A percentile compares a stretch with the other conserved stretches of the same genome.
phyloP scores from a whole-genome alignment of 1,284 basidiomycete genomes.

The Schizophyllum commune region DNA sequence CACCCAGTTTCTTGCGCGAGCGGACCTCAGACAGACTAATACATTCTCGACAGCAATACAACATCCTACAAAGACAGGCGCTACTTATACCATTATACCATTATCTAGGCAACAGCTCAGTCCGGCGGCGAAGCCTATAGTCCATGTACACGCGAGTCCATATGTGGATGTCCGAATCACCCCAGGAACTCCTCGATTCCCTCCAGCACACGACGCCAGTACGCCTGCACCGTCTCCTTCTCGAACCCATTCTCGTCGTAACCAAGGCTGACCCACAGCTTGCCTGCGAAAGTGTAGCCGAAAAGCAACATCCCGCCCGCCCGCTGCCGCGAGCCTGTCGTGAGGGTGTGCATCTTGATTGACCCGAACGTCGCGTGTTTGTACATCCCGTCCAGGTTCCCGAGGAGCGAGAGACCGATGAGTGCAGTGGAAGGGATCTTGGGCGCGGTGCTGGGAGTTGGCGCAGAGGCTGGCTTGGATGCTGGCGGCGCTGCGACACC shows the following conservation, averaged over 20 bases:
- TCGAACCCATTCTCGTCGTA: constrained; percentile 71
- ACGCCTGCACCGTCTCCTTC: constrained; percentile 43
- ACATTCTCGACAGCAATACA: too few relatives aligned
- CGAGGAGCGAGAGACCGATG: constrained; percentile 69
- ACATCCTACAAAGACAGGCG: too few relatives aligned
- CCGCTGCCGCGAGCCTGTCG: constrained; percentile 72
- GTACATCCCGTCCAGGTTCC: constrained; percentile 75
- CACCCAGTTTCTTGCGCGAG: too few relatives aligned
- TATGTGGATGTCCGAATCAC: constrained; percentile 1
- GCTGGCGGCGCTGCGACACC: constrained; percentile 12
- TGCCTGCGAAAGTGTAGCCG: constrained; percentile 67
- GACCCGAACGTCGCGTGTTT: constrained; percentile 50
- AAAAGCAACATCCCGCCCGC: constrained; percentile 67
- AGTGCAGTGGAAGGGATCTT: constrained; percentile 48
- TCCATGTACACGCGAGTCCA: background rate
- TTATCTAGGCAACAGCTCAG: background rate
- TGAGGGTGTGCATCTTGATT: constrained; percentile 57
- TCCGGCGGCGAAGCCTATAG: background rate
- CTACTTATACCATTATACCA: too few relatives aligned
- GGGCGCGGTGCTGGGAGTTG: constrained; percentile 43
- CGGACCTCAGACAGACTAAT: too few relatives aligned
- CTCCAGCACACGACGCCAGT: constrained; percentile 45
- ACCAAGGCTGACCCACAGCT: constrained; percentile 66
- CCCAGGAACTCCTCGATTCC: constrained; percentile 44
- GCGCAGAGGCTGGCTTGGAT: constrained; percentile 31